Percentiles rank a stretch among this genome's conserved stretches.
phyloP scores from a whole-genome alignment of 1,284 basidiomycete genomes.

The Phellinidium pouzarii region DNA sequence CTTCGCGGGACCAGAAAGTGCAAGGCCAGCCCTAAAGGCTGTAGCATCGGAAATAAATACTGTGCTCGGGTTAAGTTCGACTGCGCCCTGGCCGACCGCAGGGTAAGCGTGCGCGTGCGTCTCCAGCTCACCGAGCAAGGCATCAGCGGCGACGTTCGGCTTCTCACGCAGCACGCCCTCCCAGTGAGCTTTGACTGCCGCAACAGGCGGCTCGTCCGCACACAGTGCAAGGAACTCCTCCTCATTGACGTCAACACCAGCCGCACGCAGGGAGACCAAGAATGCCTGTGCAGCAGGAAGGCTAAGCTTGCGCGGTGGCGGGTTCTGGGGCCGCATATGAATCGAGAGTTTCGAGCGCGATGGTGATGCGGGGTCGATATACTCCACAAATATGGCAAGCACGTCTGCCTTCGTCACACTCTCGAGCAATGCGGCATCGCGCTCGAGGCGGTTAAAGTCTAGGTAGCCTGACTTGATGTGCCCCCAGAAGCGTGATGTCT shows the following conservation, averaged over 20 bases:
- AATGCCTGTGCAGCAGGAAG: slow-evolving; percentile 60
- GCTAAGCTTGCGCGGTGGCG: slow-evolving; percentile 56
- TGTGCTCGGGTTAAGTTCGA: slow-evolving; percentile 43
- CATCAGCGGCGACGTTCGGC: slow-evolving; percentile 35
- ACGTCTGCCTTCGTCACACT: slow-evolving; percentile 74
- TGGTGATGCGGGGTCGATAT: slow-evolving; percentile 65
- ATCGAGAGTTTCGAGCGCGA: slow-evolving; percentile 76
- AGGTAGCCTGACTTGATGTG: slow-evolving; percentile 73
- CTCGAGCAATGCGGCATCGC: slow-evolving; percentile 60
- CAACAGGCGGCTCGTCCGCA: slow-evolving; percentile 40
- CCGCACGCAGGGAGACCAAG: slow-evolving; percentile 44
- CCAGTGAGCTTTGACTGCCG: slow-evolving; percentile 51
- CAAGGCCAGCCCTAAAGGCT: slow-evolving; percentile 62
- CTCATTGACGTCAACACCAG: slow-evolving; percentile 48
- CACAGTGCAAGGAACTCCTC: slow-evolving; percentile 41
- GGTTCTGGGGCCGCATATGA: slow-evolving; percentile 70
- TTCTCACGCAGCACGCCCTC: slow-evolving; percentile 39
- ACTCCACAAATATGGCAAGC: slow-evolving; percentile 63
- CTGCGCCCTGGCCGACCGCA: slow-evolving; percentile 41
- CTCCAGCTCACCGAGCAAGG: slow-evolving; percentile 48
- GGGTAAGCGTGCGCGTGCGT: slow-evolving; percentile 49
- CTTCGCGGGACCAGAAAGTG: slow-evolving; percentile 43
- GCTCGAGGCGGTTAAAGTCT: slow-evolving; percentile 69
- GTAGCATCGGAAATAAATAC: slow-evolving; percentile 65
- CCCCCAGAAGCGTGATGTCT: slow-evolving; percentile 57